These are phyloP conservation scores for Lizanozyma gosingica DNA, from an alignment of 1,139 yeast genomes.

Conservation along the genomic window DNA sequence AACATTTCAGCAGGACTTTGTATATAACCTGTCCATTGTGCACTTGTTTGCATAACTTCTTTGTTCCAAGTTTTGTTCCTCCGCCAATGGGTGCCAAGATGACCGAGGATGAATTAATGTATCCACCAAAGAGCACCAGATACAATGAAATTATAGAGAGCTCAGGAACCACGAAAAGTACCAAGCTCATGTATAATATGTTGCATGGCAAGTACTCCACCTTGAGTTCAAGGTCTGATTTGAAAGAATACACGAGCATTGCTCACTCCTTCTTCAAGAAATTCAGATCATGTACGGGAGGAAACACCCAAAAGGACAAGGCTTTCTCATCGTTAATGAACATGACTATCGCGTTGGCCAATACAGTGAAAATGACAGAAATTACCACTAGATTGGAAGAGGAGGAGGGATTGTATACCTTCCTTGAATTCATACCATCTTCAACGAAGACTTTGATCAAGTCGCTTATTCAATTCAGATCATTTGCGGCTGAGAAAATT, in stretches of 20 bases:
- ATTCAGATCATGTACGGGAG: constrained; percentile 1
- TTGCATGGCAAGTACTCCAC: background rate
- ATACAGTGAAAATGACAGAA: constrained; percentile 51
- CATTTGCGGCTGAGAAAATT: background rate
- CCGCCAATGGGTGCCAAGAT: constrained; percentile 13
- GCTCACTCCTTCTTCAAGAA: background rate
- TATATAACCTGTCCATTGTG: constrained; percentile 57
- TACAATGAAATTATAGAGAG: constrained; percentile 6
- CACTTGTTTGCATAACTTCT: constrained; percentile 39
- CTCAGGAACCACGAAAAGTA: background rate
- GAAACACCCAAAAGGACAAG: constrained; percentile 8
- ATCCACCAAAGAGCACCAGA: constrained; percentile 4
- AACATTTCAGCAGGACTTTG: constrained; percentile 18
- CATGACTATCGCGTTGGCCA: constrained; percentile 28
- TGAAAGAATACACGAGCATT: background rate
- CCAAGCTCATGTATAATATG: background rate
- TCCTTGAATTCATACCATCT: constrained; percentile 25
- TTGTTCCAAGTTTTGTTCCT: constrained; percentile 34
- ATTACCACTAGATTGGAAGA: constrained; percentile 42
- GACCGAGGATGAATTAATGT: constrained; percentile 1
- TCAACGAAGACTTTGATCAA: constrained; percentile 27
- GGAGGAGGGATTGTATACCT: constrained; percentile 20
- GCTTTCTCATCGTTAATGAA: constrained; percentile 15
- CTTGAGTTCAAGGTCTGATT: background rate
- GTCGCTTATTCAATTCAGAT: constrained; percentile 26